These are phyloP conservation scores for Limnanthes douglasii DNA, from an alignment of 345 rosid species.

Conservation along the genomic window DNA sequence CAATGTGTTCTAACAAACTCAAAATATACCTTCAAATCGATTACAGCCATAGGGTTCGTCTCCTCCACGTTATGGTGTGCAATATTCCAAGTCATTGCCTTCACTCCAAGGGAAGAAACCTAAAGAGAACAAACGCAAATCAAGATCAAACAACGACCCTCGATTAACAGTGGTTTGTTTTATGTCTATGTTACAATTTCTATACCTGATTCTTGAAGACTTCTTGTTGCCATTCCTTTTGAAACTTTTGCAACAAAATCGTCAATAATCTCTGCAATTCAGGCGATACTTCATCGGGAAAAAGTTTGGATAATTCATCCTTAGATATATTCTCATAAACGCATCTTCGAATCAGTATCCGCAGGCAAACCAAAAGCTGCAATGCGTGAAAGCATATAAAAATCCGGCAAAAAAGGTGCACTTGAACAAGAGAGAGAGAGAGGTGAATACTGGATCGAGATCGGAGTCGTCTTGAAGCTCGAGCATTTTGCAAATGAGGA, in stretches of 20 bases:
- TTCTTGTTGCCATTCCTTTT: conserved; percentile 43
- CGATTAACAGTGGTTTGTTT: too few species aligned
- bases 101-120: conserved; percentile 32
- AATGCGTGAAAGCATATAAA: not conserved
- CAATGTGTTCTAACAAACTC: too few species aligned
- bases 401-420: not conserved
- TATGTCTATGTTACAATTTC: too few species aligned
- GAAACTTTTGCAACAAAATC: conserved; percentile 44
- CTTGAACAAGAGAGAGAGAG: not conserved
- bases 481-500: conserved; percentile 31
- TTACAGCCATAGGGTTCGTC: conserved; percentile 26
- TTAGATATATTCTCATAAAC: conserved; percentile 30
- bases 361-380: conserved; percentile 53
- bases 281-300: conserved; percentile 44
- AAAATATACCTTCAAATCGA: conserved; percentile 47
- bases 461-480: conserved; percentile 41
- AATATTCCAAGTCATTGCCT: conserved; percentile 48
- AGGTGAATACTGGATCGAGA: conserved; percentile 39
- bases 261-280: conserved; percentile 43
- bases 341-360: conserved; percentile 39
- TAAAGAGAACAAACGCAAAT: conserved; percentile 13
- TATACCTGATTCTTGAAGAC: conserved; percentile 38
- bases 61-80: conserved; percentile 16
- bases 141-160: too few species aligned
- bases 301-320: conserved; percentile 38